Evolutionary conservation across 2,329 filamentous ascomycete species (phyloP).

Genomic region (Aspergillus pseudoviridinutans): DNA sequence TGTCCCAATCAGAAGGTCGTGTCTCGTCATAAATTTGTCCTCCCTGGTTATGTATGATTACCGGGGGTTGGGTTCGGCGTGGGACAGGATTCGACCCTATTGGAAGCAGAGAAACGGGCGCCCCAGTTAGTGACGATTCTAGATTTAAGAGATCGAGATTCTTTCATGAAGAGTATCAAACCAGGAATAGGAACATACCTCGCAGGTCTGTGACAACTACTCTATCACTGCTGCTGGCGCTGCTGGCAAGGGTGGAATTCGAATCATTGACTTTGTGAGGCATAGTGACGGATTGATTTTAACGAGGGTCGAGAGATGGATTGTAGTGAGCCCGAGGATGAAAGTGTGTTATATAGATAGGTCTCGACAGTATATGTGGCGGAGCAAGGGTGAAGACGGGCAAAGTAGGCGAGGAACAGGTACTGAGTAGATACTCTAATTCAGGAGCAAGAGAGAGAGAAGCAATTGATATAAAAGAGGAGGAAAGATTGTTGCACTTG

Average conservation of each 20-base stretch:
- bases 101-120: slow-evolving; percentile 9
- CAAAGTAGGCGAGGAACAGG: not conserved
- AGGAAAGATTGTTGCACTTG: not conserved
- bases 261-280: slow-evolving; percentile 36
- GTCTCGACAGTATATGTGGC: not conserved
- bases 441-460: slow-evolving; percentile 11
- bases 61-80: slow-evolving; percentile 27
- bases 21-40: slow-evolving; percentile 36
- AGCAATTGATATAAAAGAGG: slow-evolving; percentile 2
- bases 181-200: slow-evolving; percentile 21
- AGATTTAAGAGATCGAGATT: not conserved
- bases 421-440: not conserved
- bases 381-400: slow-evolving; percentile 1
- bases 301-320: not conserved
- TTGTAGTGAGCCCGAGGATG: not conserved
- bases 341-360: not conserved
- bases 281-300: slow-evolving; percentile 19
- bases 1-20: slow-evolving; percentile 35
- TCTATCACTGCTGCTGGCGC: slow-evolving; percentile 26
- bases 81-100: slow-evolving; percentile 30
- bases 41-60: slow-evolving; percentile 33
- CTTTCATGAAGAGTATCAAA: not conserved
- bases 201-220: slow-evolving; percentile 27
- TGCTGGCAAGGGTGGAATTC: slow-evolving; percentile 32
- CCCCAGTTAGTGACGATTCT: slow-evolving; percentile 8